A percentile compares a stretch with the other conserved stretches of the same genome.
Evolutionary conservation across 495 filamentous ascomycete genomes (phyloP).

Genomic region (Trichoderma virens): DNA sequence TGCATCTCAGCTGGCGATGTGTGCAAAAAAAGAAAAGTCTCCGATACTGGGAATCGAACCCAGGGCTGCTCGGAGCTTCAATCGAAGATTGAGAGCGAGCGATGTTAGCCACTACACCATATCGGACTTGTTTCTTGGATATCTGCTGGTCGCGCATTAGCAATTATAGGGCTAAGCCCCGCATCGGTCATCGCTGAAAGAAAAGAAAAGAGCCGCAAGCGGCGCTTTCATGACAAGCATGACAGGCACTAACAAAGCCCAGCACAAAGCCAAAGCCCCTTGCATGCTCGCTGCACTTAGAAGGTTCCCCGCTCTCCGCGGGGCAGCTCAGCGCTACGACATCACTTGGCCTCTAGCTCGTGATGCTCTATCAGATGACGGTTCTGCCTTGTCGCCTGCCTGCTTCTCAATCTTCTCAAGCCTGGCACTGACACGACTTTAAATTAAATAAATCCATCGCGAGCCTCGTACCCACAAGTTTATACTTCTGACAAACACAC

Average conservation of each 20-base stretch:
- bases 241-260: neutral
- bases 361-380: slow-evolving; percentile 7
- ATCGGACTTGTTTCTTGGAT: neutral
- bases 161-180: neutral
- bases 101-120: slow-evolving; percentile 8
- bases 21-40: neutral
- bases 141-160: neutral
- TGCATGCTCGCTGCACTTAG: neutral
- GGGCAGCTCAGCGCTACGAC: slow-evolving; percentile 7
- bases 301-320: neutral
- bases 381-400: neutral
- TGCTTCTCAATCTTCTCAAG: neutral
- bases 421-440: neutral
- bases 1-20: too few relatives aligned
- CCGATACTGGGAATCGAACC: slow-evolving; percentile 9
- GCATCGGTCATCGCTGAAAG: neutral
- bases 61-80: slow-evolving; percentile 8
- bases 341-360: neutral
- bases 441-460: neutral
- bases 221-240: too few relatives aligned
- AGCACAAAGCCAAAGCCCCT: too few relatives aligned
- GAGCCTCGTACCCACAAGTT: neutral
- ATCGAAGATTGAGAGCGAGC: slow-evolving; percentile 10
- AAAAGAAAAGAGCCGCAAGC: too few relatives aligned
- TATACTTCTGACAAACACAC: neutral